These are phyloP conservation scores for Penicillium taxi DNA, from an alignment of 495 filamentous ascomycete genomes.

Conservation along the genomic window DNA sequence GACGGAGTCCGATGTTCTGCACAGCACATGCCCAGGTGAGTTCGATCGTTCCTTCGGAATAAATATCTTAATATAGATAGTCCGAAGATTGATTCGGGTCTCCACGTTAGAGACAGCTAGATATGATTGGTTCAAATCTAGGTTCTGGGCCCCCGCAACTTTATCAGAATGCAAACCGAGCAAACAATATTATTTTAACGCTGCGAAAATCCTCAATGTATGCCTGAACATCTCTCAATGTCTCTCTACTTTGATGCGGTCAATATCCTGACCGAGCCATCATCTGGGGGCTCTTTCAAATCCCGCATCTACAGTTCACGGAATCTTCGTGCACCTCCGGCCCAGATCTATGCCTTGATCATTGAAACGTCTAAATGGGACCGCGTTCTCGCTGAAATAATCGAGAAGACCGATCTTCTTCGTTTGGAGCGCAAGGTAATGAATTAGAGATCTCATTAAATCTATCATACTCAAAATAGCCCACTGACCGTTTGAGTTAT, in stretches of 20 bases:
- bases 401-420: slow-evolving; percentile 66
- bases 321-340: slow-evolving; percentile 62
- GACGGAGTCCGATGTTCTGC: too few species aligned
- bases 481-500: slow-evolving; percentile 31
- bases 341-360: slow-evolving; percentile 77
- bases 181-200: slow-evolving; percentile 5
- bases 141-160: too few species aligned
- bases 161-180: slow-evolving; percentile 2
- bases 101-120: too few species aligned
- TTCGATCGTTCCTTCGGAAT: too few species aligned
- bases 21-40: too few species aligned
- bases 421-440: slow-evolving; percentile 73
- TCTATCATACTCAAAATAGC: too few species aligned
- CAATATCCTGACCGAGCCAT: slow-evolving; percentile 56
- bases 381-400: slow-evolving; percentile 70
- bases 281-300: slow-evolving; percentile 68
- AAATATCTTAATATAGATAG: too few species aligned
- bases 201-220: slow-evolving; percentile 6
- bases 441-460: not conserved
- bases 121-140: too few species aligned
- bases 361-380: slow-evolving; percentile 89
- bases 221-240: slow-evolving; percentile 44
- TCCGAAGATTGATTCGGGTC: too few species aligned
- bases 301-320: slow-evolving; percentile 63
- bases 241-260: slow-evolving; percentile 94